Conservation (phyloP, 345 rosid species). For the Bretschneidera sinensis region DNA sequence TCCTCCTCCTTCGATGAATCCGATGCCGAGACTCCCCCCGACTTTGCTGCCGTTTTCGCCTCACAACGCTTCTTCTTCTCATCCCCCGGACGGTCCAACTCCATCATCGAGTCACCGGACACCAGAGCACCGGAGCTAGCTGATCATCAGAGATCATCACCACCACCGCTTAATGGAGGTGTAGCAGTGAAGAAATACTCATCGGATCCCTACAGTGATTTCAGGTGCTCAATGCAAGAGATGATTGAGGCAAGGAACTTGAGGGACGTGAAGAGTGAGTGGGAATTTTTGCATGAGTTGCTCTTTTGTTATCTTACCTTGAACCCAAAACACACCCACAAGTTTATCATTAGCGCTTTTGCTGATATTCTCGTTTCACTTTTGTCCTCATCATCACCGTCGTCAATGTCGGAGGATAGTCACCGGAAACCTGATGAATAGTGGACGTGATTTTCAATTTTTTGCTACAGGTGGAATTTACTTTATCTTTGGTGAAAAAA, state of each 20-base stretch:
- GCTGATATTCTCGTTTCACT: constrained; percentile 54
- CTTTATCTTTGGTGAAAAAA: no score
- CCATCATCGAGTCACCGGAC: constrained; percentile 59
- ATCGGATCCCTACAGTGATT: constrained; percentile 72
- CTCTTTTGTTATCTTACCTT: constrained; percentile 65
- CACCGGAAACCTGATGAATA: constrained; percentile 4
- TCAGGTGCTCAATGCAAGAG: constrained; percentile 77
- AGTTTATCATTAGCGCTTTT: constrained; percentile 69
- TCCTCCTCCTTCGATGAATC: constrained; percentile 26
- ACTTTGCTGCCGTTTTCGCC: constrained; percentile 62
- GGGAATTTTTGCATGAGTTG: constrained; percentile 71
- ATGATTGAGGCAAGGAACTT: constrained; percentile 75
- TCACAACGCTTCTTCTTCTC: constrained; percentile 93
- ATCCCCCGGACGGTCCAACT: constrained; percentile 85
- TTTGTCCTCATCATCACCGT: constrained; percentile 34
- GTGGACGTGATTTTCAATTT: constrained; percentile 22
- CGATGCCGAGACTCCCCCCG: constrained; percentile 30
- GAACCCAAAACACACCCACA: constrained; percentile 69
- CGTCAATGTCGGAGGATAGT: constrained; percentile 8
- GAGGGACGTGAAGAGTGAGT: constrained; percentile 39
- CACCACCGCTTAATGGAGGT: constrained; percentile 34
- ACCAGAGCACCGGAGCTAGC: constrained; percentile 2
- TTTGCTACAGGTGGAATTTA: no score
- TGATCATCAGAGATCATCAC: constrained; percentile 5
- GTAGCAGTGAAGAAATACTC: constrained; percentile 60